These are phyloP conservation scores for Globisporangium uncinulatum DNA, from an alignment of 352 stramenopile species.

Conservation along the genomic window DNA sequence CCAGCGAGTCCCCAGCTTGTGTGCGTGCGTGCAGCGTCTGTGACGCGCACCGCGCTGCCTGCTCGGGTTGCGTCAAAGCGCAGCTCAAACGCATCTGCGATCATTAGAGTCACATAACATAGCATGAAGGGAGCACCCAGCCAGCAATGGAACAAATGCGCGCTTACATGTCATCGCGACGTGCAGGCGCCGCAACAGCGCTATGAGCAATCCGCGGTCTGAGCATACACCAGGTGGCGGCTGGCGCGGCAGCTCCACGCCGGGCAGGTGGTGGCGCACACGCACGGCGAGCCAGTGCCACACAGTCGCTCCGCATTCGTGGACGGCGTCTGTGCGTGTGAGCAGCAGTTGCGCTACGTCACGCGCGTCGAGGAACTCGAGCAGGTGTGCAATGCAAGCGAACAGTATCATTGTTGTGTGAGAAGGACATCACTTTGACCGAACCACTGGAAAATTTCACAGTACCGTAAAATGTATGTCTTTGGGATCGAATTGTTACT, in stretches of 20 bases:
- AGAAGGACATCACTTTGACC: no score
- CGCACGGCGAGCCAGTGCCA: constrained; percentile 40
- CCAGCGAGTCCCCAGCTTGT: constrained; percentile 36
- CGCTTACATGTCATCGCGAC: constrained; percentile 44
- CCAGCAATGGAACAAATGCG: background rate
- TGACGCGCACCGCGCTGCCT: constrained; percentile 40
- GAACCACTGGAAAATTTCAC: no score
- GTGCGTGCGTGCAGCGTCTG: constrained; percentile 26
- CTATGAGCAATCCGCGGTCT: constrained; percentile 30
- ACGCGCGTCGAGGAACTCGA: constrained; percentile 45
- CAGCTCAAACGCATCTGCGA: constrained; percentile 31
- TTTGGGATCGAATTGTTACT: no score
- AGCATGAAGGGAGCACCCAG: no score
- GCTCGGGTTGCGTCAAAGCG: constrained; percentile 36
- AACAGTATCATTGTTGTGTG: constrained; percentile 21
- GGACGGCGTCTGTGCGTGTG: constrained; percentile 19
- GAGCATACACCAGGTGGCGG: constrained; percentile 20
- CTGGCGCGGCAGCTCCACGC: constrained; percentile 19
- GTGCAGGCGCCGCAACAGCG: constrained; percentile 43
- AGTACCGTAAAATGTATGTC: no score
- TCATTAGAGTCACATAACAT: background rate
- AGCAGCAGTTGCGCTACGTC: constrained; percentile 29
- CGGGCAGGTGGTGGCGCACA: constrained; percentile 17
- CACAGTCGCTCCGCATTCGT: constrained; percentile 21
- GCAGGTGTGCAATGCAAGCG: constrained; percentile 32